Evolutionary conservation across 768 basidiomycete genomes (phyloP).

Genomic region (Suillus subalutaceus): DNA sequence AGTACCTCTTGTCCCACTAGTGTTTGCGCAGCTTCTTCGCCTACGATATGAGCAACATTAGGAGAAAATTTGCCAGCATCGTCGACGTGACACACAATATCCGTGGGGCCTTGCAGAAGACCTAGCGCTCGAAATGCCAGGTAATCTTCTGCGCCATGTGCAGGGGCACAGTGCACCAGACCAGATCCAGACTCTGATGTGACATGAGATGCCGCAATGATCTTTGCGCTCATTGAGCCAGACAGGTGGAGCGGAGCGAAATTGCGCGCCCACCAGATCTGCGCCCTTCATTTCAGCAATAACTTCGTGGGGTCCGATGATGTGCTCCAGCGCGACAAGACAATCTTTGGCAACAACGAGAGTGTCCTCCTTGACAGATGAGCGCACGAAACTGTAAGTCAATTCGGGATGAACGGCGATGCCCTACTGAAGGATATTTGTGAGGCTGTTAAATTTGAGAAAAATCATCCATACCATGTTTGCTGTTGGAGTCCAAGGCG

Average conservation of each 20-base stretch:
- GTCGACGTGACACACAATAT: conserved; percentile 83
- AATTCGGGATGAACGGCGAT: conserved; percentile 83
- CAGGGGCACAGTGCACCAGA: conserved; percentile 93
- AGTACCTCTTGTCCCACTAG: conserved; percentile 77
- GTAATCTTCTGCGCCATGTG: conserved; percentile 94
- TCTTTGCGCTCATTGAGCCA: conserved; percentile 27
- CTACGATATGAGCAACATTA: conserved; percentile 60
- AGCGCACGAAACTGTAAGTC: conserved; percentile 58
- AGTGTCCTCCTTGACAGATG: conserved; percentile 28
- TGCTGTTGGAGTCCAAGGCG: conserved; percentile 94
- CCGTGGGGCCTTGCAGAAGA: conserved; percentile 40
- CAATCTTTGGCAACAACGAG: conserved; percentile 58
- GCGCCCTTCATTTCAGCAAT: conserved; percentile 33
- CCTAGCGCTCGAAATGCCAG: conserved; percentile 64
- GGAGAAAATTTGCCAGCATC: conserved; percentile 69
- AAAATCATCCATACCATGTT: conserved; percentile 72
- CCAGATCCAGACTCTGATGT: conserved; percentile 90
- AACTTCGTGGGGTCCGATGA: conserved; percentile 25
- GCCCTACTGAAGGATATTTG: conserved; percentile 53
- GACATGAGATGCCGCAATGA: conserved; percentile 78
- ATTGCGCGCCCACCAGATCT: conserved; percentile 61
- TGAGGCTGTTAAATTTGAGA: background rate
- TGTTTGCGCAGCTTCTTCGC: conserved; percentile 42
- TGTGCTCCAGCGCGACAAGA: conserved; percentile 35
- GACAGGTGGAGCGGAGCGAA: conserved; percentile 44